These are phyloP conservation scores for Heimioporus retisporus DNA, from an alignment of 1,284 basidiomycete species.

Conservation along the genomic window DNA sequence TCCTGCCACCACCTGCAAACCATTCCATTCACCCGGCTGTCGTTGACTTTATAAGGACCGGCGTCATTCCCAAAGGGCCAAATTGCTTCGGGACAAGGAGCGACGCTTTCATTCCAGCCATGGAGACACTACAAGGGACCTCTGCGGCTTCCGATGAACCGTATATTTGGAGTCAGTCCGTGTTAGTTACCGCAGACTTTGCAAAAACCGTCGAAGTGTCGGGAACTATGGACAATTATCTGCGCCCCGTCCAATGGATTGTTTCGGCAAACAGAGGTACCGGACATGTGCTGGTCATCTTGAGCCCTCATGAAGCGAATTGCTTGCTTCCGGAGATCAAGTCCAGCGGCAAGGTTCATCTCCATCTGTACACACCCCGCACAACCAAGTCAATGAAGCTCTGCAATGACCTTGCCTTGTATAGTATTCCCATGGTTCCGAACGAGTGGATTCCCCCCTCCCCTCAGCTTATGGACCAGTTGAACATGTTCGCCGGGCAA, in stretches of 20 bases:
- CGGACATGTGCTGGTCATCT: background rate
- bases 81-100: background rate
- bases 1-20: constrained; percentile 15
- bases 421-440: background rate
- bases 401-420: constrained; percentile 47
- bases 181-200: background rate
- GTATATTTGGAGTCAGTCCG: background rate
- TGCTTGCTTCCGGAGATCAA: background rate
- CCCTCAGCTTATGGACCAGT: background rate
- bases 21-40: background rate
- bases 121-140: background rate
- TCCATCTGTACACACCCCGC: background rate
- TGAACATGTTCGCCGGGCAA: background rate
- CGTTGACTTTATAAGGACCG: background rate
- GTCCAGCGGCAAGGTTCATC: background rate
- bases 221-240: constrained; percentile 34
- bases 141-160: background rate
- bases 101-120: background rate
- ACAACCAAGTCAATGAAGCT: constrained; percentile 45
- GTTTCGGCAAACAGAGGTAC: background rate
- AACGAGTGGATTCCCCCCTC: background rate
- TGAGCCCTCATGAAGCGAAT: background rate
- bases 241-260: background rate
- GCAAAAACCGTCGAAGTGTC: background rate
- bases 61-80: background rate